Evolutionary conservation across 305 asterid genomes (phyloP).

Genomic region (Solanum hybrid): DNA sequence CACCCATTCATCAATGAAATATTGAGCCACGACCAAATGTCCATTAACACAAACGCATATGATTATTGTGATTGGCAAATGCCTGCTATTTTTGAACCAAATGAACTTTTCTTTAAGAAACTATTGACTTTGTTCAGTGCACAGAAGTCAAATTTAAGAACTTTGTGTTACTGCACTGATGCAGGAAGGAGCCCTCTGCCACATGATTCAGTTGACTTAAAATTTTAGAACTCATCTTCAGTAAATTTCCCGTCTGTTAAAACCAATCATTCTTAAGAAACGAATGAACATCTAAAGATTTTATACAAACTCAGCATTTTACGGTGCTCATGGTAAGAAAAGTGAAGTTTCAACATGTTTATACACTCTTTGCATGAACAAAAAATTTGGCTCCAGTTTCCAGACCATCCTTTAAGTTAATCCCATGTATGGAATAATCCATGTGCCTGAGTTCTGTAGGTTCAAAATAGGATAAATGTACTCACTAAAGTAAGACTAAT

Average conservation of each 20-base stretch:
- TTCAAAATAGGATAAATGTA: neutral
- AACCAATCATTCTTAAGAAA: neutral
- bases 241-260: neutral
- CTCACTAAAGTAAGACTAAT: neutral
- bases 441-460: neutral
- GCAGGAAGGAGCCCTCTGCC: neutral
- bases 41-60: neutral
- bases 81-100: neutral
- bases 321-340: neutral
- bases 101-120: neutral
- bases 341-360: neutral
- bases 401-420: neutral
- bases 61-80: neutral
- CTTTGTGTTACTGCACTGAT: neutral
- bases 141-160: neutral
- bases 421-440: neutral
- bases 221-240: neutral
- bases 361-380: neutral
- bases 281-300: neutral
- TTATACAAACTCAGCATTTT: neutral
- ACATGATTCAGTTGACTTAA: neutral
- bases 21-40: neutral
- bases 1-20: conserved; percentile 7
- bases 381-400: neutral
- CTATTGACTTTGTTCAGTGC: neutral